These are phyloP conservation scores for Hypoxylon fuscum DNA, from an alignment of 495 filamentous ascomycete genomes.

Conservation along the genomic window DNA sequence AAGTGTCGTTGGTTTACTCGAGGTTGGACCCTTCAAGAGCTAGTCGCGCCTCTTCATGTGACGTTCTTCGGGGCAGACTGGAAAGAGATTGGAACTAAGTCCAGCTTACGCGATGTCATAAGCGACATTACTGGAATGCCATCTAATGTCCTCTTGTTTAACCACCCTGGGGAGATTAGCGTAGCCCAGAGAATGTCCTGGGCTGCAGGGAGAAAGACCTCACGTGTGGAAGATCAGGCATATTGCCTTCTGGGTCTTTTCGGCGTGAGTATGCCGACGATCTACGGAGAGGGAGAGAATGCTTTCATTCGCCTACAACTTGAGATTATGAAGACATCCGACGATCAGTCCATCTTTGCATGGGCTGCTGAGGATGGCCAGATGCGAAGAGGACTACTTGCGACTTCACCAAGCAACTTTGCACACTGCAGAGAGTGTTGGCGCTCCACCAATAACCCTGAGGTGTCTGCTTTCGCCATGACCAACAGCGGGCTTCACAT, in stretches of 20 bases:
- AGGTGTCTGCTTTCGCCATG: no score
- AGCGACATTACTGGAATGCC: conserved; percentile 29
- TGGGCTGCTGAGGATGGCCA: no score
- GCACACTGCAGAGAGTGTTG: no score
- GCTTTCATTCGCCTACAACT: no score
- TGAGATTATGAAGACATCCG: no score
- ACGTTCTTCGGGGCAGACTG: conserved; percentile 36
- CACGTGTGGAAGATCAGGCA: conserved; percentile 5
- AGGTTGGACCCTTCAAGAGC: conserved; percentile 4
- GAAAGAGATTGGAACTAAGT: conserved; percentile 20
- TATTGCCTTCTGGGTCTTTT: conserved; percentile 14
- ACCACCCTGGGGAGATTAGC: neutral
- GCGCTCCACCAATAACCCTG: no score
- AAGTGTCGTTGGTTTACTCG: neutral
- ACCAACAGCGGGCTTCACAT: no score
- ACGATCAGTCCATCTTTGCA: no score
- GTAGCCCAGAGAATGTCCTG: conserved; percentile 1
- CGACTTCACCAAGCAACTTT: no score
- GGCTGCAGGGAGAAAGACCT: neutral
- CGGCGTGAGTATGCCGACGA: conserved; percentile 9
- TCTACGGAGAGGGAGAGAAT: conserved; percentile 8
- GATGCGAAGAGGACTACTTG: no score
- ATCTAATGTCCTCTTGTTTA: neutral
- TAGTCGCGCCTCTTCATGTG: conserved; percentile 25
- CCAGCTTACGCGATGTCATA: conserved; percentile 1